A percentile compares a stretch with the other conserved stretches of the same genome.
phyloP scores from a whole-genome alignment of 2,329 filamentous ascomycete genomes.

The Trichoderma aggressivum region DNA sequence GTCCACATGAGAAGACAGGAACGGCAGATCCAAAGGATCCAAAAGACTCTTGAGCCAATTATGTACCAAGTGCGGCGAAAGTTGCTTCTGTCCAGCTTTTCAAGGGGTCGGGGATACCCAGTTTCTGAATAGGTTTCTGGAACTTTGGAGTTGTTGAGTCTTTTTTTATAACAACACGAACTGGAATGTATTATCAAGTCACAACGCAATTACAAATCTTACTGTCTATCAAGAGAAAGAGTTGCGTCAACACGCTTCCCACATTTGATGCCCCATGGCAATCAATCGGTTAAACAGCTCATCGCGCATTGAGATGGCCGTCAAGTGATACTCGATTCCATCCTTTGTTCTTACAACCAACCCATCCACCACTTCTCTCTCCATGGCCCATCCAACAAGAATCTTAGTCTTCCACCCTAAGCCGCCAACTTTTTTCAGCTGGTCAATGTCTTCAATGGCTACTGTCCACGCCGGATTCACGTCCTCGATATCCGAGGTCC shows the following conservation, averaged over 20 bases:
- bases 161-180: not conserved
- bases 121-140: not conserved
- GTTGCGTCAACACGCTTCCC: slow-evolving; percentile 53
- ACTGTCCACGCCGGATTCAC: slow-evolving; percentile 66
- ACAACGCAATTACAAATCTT: not conserved
- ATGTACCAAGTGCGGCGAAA: not conserved
- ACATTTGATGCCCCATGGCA: slow-evolving; percentile 76
- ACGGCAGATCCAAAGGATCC: not conserved
- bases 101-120: not conserved
- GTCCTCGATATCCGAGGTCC: slow-evolving; percentile 53
- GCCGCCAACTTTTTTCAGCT: slow-evolving; percentile 76
- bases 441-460: slow-evolving; percentile 65
- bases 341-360: slow-evolving; percentile 61
- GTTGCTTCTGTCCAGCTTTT: not conserved
- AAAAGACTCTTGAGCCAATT: not conserved
- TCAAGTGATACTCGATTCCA: slow-evolving; percentile 59
- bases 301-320: slow-evolving; percentile 68
- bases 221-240: not conserved
- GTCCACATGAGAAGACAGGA: not conserved
- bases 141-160: not conserved
- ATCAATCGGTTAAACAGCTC: slow-evolving; percentile 78
- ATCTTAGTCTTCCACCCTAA: slow-evolving; percentile 83
- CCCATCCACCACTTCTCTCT: slow-evolving; percentile 71
- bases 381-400: slow-evolving; percentile 75
- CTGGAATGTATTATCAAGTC: not conserved